Evolutionary conservation across 1,284 basidiomycete species (phyloP).

Genomic region (Neonothopanus nambi): DNA sequence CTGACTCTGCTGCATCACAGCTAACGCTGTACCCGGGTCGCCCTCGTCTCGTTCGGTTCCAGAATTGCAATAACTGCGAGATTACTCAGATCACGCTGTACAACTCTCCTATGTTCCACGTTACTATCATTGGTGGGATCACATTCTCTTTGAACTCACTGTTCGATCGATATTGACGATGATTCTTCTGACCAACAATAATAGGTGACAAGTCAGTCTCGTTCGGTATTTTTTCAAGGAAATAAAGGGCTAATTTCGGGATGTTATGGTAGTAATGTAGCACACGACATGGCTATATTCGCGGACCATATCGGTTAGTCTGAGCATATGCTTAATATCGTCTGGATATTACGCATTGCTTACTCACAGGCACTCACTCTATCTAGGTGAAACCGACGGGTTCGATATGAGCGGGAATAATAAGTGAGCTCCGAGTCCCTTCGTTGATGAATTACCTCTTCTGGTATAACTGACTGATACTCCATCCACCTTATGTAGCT

Average conservation of each 20-base stretch:
- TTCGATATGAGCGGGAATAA: conserved; percentile 17
- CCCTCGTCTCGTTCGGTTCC: conserved; percentile 9
- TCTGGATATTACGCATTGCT: neutral
- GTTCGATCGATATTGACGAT: too few relatives aligned
- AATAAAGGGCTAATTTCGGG: too few relatives aligned
- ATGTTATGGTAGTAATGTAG: conserved; percentile 10
- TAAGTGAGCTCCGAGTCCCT: neutral
- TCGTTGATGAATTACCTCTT: too few relatives aligned
- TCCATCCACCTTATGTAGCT: too few relatives aligned
- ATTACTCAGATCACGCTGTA: conserved; percentile 10
- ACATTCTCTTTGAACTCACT: neutral
- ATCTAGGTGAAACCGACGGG: conserved; percentile 6
- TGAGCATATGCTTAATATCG: neutral
- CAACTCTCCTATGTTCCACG: conserved; percentile 19
- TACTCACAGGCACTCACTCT: neutral
- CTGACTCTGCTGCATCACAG: neutral
- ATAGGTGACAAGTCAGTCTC: conserved; percentile 4
- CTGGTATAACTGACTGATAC: too few relatives aligned
- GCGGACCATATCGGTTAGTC: conserved; percentile 9
- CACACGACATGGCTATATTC: conserved; percentile 17
- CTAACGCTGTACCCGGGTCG: conserved; percentile 19
- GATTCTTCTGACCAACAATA: too few relatives aligned
- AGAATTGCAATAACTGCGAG: conserved; percentile 10
- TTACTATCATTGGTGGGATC: conserved; percentile 16
- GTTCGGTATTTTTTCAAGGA: too few relatives aligned